These are phyloP conservation scores for Mycena sp. DNA, from an alignment of 1,284 basidiomycete genomes.

Conservation along the genomic window DNA sequence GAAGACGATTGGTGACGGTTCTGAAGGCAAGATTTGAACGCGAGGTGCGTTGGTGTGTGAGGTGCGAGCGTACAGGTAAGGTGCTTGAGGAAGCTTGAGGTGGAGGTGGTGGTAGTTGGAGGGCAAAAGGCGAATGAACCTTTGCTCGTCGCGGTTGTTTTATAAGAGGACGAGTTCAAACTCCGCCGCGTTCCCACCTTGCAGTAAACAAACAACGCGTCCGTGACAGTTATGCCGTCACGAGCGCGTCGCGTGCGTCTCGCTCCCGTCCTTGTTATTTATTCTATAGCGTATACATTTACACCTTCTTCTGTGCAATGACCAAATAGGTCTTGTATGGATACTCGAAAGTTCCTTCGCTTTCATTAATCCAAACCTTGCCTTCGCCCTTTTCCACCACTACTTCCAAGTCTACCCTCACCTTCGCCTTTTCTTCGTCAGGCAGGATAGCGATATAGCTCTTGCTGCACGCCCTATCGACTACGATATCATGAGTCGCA, in stretches of 20 bases:
- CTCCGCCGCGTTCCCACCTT: slow-evolving; percentile 24
- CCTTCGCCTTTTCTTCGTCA: slow-evolving; percentile 59
- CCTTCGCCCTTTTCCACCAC: slow-evolving; percentile 57
- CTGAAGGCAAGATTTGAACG: neutral
- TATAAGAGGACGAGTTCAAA: slow-evolving; percentile 35
- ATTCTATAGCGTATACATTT: neutral
- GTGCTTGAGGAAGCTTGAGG: neutral
- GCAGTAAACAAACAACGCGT: slow-evolving; percentile 29
- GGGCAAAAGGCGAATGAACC: slow-evolving; percentile 18
- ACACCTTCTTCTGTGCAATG: slow-evolving; percentile 41
- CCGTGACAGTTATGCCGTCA: neutral
- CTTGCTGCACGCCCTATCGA: slow-evolving; percentile 75
- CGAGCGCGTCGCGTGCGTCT: neutral
- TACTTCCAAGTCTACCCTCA: slow-evolving; percentile 56
- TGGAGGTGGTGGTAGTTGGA: slow-evolving; percentile 15
- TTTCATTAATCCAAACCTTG: slow-evolving; percentile 55
- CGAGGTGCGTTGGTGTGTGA: slow-evolving; percentile 22
- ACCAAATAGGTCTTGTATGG: slow-evolving; percentile 56
- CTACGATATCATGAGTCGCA: slow-evolving; percentile 58
- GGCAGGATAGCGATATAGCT: slow-evolving; percentile 75
- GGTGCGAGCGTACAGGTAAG: slow-evolving; percentile 13
- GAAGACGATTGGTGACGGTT: neutral
- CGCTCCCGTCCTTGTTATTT: neutral
- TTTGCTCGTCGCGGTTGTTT: slow-evolving; percentile 22
- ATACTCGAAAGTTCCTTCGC: slow-evolving; percentile 56